Percentiles rank a stretch among this genome's conserved stretches.
Evolutionary conservation across 192 early-diverging fungal species (phyloP).

Genomic region (Podochytrium sp.): DNA sequence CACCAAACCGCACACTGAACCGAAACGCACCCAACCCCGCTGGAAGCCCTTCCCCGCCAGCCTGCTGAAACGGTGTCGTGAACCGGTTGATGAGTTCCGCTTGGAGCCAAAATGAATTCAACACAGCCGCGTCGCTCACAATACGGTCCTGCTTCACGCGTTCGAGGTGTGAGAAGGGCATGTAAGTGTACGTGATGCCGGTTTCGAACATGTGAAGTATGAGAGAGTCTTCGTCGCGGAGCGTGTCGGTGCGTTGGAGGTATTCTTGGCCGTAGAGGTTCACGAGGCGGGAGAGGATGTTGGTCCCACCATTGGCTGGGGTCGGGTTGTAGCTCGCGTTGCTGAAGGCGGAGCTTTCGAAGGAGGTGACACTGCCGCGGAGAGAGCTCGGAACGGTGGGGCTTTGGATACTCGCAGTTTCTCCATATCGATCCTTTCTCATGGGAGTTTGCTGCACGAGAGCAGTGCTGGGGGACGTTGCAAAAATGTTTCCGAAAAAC

Average conservation of each 20-base stretch:
- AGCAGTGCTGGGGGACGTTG: background rate
- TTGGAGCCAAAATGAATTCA: slow-evolving; percentile 52
- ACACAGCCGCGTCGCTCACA: slow-evolving; percentile 42
- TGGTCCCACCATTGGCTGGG: background rate
- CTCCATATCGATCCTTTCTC: background rate
- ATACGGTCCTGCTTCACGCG: slow-evolving; percentile 46
- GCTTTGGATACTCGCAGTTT: background rate
- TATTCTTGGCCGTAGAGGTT: slow-evolving; percentile 30
- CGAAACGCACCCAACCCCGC: slow-evolving; percentile 31
- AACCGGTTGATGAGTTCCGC: slow-evolving; percentile 43
- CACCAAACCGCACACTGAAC: slow-evolving; percentile 38
- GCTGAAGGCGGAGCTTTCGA: slow-evolving; percentile 10
- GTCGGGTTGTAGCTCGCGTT: background rate
- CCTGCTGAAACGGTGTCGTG: background rate
- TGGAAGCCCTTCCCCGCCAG: background rate
- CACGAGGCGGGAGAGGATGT: slow-evolving; percentile 15
- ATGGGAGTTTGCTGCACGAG: background rate
- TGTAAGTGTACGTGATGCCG: slow-evolving; percentile 48
- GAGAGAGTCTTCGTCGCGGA: slow-evolving; percentile 1
- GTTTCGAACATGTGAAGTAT: slow-evolving; percentile 46
- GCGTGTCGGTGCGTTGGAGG: background rate
- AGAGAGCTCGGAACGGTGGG: background rate
- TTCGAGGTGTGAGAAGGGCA: slow-evolving; percentile 55
- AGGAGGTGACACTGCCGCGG: background rate
- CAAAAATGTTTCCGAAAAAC: slow-evolving; percentile 1